Evolutionary conservation across 1,284 basidiomycete genomes (phyloP).

Genomic region (Rhodotorula sp.): DNA sequence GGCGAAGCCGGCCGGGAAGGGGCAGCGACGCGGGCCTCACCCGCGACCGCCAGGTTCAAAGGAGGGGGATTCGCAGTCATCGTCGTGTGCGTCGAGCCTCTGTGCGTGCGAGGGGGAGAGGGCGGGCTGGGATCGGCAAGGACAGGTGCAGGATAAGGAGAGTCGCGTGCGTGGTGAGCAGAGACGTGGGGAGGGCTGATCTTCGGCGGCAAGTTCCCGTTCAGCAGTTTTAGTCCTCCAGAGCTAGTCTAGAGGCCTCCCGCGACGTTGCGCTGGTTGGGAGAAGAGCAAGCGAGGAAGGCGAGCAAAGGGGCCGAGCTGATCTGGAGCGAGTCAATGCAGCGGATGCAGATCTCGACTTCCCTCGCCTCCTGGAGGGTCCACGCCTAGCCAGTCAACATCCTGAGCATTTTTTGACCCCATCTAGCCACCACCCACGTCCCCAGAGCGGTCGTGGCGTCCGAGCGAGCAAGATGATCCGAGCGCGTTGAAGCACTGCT

Average conservation of each 20-base stretch:
- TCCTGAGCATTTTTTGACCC: no score
- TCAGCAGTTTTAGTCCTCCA: slow-evolving; percentile 5
- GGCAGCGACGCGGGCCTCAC: not conserved
- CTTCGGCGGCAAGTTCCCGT: not conserved
- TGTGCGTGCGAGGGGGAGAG: not conserved
- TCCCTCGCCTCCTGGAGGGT: not conserved
- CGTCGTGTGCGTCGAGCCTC: not conserved
- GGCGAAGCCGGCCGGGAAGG: slow-evolving; percentile 27
- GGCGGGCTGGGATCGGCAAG: not conserved
- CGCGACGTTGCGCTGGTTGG: not conserved
- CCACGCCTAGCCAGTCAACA: not conserved
- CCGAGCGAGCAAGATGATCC: not conserved
- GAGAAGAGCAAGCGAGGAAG: not conserved
- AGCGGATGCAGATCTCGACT: not conserved
- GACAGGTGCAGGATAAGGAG: not conserved
- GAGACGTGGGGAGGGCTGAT: not conserved
- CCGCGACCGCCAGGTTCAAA: slow-evolving; percentile 20
- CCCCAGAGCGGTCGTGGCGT: not conserved
- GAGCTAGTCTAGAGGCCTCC: slow-evolving; percentile 3
- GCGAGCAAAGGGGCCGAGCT: not conserved
- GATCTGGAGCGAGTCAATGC: not conserved
- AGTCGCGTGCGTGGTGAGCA: not conserved
- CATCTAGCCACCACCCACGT: no score
- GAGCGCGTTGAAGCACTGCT: no score
- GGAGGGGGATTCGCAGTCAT: slow-evolving; percentile 23